phyloP scores from a whole-genome alignment of 441 rosid genomes.

The Gossypium schwendimanii region DNA sequence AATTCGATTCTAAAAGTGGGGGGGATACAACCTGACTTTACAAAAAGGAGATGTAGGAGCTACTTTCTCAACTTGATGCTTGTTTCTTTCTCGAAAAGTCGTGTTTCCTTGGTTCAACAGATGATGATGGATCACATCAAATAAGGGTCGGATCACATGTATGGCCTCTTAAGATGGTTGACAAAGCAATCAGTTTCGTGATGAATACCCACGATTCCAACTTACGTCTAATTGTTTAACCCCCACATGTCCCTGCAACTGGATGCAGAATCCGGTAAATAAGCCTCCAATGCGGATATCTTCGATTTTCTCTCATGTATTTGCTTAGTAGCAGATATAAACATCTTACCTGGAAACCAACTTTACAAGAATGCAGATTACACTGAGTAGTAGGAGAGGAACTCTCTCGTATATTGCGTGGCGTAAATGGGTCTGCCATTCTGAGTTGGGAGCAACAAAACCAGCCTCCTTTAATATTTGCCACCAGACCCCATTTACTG shows the following conservation, averaged over 20 bases:
- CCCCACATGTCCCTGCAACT: background rate
- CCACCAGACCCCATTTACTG: too few relatives aligned
- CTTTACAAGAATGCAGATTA: background rate
- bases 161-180: too few relatives aligned
- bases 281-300: too few relatives aligned
- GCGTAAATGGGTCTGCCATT: background rate
- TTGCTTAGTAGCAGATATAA: background rate
- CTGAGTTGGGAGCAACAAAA: too few relatives aligned
- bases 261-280: too few relatives aligned
- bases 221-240: too few relatives aligned
- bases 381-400: background rate
- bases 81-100: background rate
- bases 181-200: too few relatives aligned
- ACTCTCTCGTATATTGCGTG: background rate
- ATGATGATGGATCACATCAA: too few relatives aligned
- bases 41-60: background rate
- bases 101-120: background rate
- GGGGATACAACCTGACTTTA: background rate
- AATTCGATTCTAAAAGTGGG: background rate
- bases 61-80: background rate
- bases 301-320: too few relatives aligned
- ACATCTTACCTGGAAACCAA: background rate
- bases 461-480: too few relatives aligned
- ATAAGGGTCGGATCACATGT: too few relatives aligned
- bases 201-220: too few relatives aligned